A percentile compares a stretch with the other conserved stretches of the same genome.
phyloP scores from a whole-genome alignment of 257 asterid species.

The Primulina huaijiensis region DNA sequence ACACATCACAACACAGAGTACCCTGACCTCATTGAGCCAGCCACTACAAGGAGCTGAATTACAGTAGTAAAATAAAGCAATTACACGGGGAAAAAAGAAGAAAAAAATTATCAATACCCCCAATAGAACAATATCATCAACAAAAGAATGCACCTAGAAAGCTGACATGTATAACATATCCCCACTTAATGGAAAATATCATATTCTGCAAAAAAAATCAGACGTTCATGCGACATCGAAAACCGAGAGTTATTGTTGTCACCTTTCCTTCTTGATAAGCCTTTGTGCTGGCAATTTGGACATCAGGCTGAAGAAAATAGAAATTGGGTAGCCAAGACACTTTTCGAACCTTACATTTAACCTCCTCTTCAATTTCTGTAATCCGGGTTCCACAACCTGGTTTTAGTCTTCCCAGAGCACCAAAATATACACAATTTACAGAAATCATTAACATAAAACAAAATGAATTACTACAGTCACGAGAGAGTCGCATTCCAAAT shows the following conservation, averaged over 20 bases:
- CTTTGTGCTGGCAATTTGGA: constrained; percentile 70
- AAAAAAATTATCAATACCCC: not conserved
- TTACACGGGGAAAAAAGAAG: not conserved
- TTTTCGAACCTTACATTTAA: constrained; percentile 51
- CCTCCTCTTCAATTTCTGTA: constrained; percentile 68
- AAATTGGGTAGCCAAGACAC: constrained; percentile 76
- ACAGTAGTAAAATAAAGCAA: not conserved
- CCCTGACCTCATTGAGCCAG: too few species aligned
- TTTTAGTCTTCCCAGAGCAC: constrained; percentile 51
- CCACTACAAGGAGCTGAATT: too few species aligned
- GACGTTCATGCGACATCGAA: not conserved
- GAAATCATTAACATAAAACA: not conserved
- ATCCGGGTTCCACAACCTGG: constrained; percentile 56
- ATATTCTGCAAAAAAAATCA: not conserved
- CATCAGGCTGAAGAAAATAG: constrained; percentile 61
- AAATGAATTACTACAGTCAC: not conserved
- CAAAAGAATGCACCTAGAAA: not conserved
- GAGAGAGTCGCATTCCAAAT: too few species aligned
- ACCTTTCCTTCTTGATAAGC: constrained; percentile 43
- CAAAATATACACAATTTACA: constrained; percentile 8
- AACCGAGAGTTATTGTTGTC: not conserved
- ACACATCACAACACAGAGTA: too few species aligned
- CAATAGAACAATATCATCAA: not conserved
- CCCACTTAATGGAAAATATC: not conserved
- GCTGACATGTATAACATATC: too few species aligned